Base-by-base conservation (phyloP, 2,329 filamentous ascomycete species). In the Scytalidium sp. region DNA sequence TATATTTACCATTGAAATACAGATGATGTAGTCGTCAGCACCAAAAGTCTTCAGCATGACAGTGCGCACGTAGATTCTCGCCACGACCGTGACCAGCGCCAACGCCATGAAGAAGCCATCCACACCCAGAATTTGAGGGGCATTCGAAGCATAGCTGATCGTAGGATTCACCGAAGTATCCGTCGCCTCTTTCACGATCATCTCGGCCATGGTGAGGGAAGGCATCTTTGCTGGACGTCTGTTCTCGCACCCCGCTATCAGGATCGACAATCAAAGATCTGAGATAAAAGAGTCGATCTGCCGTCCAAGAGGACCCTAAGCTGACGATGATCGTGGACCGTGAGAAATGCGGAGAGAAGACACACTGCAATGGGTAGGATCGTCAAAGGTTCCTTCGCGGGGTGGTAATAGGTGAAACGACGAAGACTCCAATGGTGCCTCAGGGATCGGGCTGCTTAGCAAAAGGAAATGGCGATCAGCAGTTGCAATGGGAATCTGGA, bases 11-110 rank as follows among this genome's bases (percentile, higher is more conserved):
- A 68, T 65, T 3, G 74, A 69, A 3, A 62, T 50, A 1, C 71
- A 45, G 56, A 78, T 77, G 2, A 71, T 53, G 50, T 66, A 73
- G 57, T 80, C 75, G 60, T 80, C 76, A 2, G 59, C 40, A 1
- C 75, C 74, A 44, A 75, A 64, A 15, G 69, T 69, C 39, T 70
- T 72, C 29, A 78, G 59, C 63, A 78, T 71, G 7, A 61, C 52
- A 7, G 64, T 46, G 21, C 75, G 66, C 17, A 76, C 75, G 56
- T 73, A 75, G 23, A 69, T 61, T 40, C 73, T 66, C 10, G 69
- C 56, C 4, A 67, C 3, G 4, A 74, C 68, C 1, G 68, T 56
- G 3, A 71, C 6, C 2, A 65, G 51, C 4, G 70, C 64, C 9
- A 67, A 36, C 3, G 61, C 64, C 29, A 66, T 68, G 41, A 73